Evolutionary conservation across 805 yeast species (phyloP).

Genomic region (Ogataea naganishii): DNA sequence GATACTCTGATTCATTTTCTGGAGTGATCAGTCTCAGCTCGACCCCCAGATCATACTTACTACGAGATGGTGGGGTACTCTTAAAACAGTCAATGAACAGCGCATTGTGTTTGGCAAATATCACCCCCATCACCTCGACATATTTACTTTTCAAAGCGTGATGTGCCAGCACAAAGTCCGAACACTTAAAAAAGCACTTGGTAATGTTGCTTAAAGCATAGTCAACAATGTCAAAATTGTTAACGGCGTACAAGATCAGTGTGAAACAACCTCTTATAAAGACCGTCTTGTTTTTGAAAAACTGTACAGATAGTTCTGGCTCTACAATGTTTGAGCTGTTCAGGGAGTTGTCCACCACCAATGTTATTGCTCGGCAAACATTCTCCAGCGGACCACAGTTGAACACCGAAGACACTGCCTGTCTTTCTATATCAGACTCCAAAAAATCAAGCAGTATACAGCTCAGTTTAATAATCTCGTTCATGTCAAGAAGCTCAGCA

Average conservation of each 20-base stretch:
- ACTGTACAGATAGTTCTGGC: conserved; percentile 20
- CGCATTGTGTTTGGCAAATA: conserved; percentile 5
- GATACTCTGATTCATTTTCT: too few species aligned
- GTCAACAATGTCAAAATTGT: conserved; percentile 8
- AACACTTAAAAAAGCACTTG: conserved; percentile 15
- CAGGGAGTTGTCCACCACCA: conserved; percentile 11
- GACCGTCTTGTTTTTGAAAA: conserved; percentile 15
- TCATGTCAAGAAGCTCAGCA: too few species aligned
- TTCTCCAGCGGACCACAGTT: conserved; percentile 13
- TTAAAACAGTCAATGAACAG: too few species aligned
- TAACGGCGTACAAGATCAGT: conserved; percentile 7
- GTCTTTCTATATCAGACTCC: too few species aligned
- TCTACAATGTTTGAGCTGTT: conserved; percentile 20
- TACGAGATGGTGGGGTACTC: too few species aligned
- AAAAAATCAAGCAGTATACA: too few species aligned
- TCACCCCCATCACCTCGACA: conserved; percentile 7
- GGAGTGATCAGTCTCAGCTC: too few species aligned
- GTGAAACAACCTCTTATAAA: conserved; percentile 15
- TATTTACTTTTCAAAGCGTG: conserved; percentile 6
- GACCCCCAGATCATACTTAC: too few species aligned
- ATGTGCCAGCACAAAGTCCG: conserved; percentile 9
- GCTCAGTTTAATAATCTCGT: too few species aligned
- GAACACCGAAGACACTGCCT: conserved; percentile 6
- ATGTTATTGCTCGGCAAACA: conserved; percentile 14
- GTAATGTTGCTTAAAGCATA: conserved; percentile 13